phyloP scores from a whole-genome alignment of 768 basidiomycete genomes.

The Trametopsis cervina region DNA sequence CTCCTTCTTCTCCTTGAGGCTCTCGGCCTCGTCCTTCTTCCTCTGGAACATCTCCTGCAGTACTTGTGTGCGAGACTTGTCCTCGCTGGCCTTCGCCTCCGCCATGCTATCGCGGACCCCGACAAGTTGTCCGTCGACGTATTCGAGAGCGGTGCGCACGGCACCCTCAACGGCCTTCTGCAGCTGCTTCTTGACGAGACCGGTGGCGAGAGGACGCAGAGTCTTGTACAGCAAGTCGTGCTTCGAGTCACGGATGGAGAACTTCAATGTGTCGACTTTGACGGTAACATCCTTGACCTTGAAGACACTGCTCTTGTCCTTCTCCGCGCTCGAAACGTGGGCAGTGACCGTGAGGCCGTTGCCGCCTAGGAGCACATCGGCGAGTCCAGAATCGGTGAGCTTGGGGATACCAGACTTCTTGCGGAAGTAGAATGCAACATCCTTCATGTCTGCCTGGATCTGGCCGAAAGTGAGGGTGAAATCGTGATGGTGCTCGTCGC shows the following conservation, averaged over 20 bases:
- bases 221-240: slow-evolving; percentile 88
- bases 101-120: slow-evolving; percentile 78
- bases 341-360: slow-evolving; percentile 68
- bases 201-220: slow-evolving; percentile 69
- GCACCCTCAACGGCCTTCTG: slow-evolving; percentile 56
- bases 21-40: slow-evolving; percentile 42
- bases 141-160: slow-evolving; percentile 76
- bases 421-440: slow-evolving; percentile 86
- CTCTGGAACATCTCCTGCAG: slow-evolving; percentile 59
- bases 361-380: slow-evolving; percentile 82
- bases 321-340: slow-evolving; percentile 51
- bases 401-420: slow-evolving; percentile 82
- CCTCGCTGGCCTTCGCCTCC: slow-evolving; percentile 44
- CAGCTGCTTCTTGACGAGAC: slow-evolving; percentile 75
- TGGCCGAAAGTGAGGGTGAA: slow-evolving; percentile 74
- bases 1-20: slow-evolving; percentile 31
- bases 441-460: slow-evolving; percentile 90
- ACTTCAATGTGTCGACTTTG: slow-evolving; percentile 84
- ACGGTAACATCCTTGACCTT: slow-evolving; percentile 64
- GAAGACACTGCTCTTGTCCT: slow-evolving; percentile 66
- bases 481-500: slow-evolving; percentile 61
- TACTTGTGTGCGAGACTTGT: slow-evolving; percentile 38
- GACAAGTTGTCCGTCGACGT: slow-evolving; percentile 84
- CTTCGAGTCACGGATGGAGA: slow-evolving; percentile 86
- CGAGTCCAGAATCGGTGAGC: slow-evolving; percentile 75